These are phyloP conservation scores for Pholiota microspora DNA, from an alignment of 768 basidiomycete genomes.

Conservation along the genomic window DNA sequence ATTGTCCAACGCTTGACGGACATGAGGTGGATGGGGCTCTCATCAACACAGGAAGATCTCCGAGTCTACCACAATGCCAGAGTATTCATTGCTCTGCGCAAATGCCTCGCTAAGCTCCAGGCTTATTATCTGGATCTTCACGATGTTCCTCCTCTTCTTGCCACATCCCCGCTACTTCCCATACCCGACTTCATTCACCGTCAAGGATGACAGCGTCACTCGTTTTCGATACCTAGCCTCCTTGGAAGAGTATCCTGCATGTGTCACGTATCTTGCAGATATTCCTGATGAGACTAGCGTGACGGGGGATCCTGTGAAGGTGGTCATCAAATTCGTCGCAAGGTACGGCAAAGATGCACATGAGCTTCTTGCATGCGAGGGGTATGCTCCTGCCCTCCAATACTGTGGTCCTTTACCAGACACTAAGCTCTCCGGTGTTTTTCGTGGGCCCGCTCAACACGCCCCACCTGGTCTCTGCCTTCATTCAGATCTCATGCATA, in stretches of 20 bases:
- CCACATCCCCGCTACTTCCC: too few relatives aligned
- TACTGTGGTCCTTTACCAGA: constrained; percentile 25
- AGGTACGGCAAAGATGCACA: too few relatives aligned
- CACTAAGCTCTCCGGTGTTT: background rate
- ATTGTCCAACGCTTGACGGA: constrained; percentile 22
- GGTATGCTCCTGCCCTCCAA: constrained; percentile 27
- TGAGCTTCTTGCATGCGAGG: constrained; percentile 22
- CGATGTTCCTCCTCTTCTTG: too few relatives aligned
- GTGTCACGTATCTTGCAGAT: constrained; percentile 23
- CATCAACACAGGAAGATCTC: constrained; percentile 17
- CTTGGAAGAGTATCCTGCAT: constrained; percentile 17
- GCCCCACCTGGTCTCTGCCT: constrained; percentile 15
- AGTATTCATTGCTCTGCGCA: constrained; percentile 14
- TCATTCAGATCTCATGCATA: constrained; percentile 17
- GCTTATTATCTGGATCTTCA: constrained; percentile 8
- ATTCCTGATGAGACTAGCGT: background rate
- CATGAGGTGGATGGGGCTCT: constrained; percentile 18
- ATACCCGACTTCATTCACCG: too few relatives aligned
- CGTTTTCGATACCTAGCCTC: constrained; percentile 17
- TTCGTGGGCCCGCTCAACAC: background rate
- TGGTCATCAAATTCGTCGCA: too few relatives aligned
- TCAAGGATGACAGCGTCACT: background rate
- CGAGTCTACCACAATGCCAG: constrained; percentile 13
- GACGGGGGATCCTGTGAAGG: too few relatives aligned
- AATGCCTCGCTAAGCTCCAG: constrained; percentile 11